Conservation (phyloP, 805 yeast species). For the Millerozyma miso region DNA sequence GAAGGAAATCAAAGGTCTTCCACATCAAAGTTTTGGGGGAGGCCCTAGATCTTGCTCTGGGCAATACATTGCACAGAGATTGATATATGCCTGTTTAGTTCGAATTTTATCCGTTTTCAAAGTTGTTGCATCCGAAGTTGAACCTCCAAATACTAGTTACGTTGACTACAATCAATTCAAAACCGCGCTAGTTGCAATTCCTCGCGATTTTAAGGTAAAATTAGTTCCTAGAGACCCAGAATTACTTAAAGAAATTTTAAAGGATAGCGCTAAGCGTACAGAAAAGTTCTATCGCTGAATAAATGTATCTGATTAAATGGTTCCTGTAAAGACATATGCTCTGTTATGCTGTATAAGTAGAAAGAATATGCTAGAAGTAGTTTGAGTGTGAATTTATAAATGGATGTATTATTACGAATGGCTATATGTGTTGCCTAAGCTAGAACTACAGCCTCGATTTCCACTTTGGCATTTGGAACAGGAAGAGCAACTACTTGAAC, state of each 20-base stretch:
- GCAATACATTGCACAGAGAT: constrained; percentile 5
- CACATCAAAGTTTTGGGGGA: constrained; percentile 6
- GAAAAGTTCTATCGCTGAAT: constrained; percentile 1
- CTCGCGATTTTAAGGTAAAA: constrained; percentile 4
- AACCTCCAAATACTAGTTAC: constrained; percentile 4
- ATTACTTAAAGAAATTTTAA: not conserved
- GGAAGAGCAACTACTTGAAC: constrained; percentile 1
- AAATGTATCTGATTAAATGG: too few species aligned
- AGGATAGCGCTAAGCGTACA: constrained; percentile 2
- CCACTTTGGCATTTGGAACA: constrained; percentile 2
- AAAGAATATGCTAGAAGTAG: too few species aligned
- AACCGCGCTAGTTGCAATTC: constrained; percentile 5
- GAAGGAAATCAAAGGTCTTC: constrained; percentile 4
- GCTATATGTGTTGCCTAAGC: not conserved
- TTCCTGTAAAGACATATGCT: too few species aligned
- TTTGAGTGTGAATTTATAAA: not conserved
- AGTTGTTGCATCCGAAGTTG: constrained; percentile 3
- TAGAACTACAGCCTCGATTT: constrained; percentile 1
- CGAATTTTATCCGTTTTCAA: constrained; percentile 1
- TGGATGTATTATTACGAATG: too few species aligned
- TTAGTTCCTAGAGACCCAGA: constrained; percentile 3
- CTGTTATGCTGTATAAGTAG: too few species aligned
- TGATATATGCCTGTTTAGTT: constrained; percentile 3
- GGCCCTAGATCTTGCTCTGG: constrained; percentile 6
- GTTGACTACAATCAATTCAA: constrained; percentile 5